phyloP scores from a whole-genome alignment of 2,329 filamentous ascomycete genomes.

The Alternaria gaisen region DNA sequence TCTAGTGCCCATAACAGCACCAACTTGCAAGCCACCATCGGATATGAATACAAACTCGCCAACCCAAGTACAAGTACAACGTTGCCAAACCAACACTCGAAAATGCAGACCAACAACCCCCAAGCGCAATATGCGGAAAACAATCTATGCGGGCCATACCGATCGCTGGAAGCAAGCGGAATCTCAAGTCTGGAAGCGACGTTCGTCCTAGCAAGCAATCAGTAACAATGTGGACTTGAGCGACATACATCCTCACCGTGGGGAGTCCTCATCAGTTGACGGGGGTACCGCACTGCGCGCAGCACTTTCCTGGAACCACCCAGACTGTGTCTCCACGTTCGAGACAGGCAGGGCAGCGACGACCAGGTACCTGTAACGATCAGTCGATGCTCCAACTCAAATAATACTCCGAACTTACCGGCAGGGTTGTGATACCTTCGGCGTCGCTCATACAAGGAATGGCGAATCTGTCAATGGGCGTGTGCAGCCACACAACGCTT shows the following conservation, averaged over 20 bases:
- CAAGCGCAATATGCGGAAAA: conserved; percentile 26
- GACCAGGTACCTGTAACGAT: conserved; percentile 48
- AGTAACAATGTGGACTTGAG: background rate
- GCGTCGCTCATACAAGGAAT: conserved; percentile 40
- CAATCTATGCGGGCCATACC: conserved; percentile 12
- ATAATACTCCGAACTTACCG: conserved; percentile 32
- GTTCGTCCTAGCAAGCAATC: conserved; percentile 4
- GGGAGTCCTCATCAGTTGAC: conserved; percentile 41
- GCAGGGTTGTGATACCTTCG: conserved; percentile 46
- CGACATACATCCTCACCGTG: conserved; percentile 2
- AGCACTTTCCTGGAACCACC: conserved; percentile 53
- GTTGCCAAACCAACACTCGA: conserved; percentile 19
- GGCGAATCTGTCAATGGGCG: conserved; percentile 35
- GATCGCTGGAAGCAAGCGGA: conserved; percentile 15
- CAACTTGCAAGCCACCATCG: background rate
- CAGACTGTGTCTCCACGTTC: conserved; percentile 53
- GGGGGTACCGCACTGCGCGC: conserved; percentile 51
- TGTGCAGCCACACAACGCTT: conserved; percentile 39
- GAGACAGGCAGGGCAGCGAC: conserved; percentile 51
- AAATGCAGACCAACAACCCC: conserved; percentile 32
- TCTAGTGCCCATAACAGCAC: background rate
- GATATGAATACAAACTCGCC: background rate
- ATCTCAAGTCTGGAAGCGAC: conserved; percentile 13
- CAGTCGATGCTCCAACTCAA: background rate
- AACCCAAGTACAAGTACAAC: conserved; percentile 11